Evolutionary conservation across 306 rosid genomes (phyloP), one percentile per base, ranked within the genome.

Genomic region (Glycine soja): DNA sequence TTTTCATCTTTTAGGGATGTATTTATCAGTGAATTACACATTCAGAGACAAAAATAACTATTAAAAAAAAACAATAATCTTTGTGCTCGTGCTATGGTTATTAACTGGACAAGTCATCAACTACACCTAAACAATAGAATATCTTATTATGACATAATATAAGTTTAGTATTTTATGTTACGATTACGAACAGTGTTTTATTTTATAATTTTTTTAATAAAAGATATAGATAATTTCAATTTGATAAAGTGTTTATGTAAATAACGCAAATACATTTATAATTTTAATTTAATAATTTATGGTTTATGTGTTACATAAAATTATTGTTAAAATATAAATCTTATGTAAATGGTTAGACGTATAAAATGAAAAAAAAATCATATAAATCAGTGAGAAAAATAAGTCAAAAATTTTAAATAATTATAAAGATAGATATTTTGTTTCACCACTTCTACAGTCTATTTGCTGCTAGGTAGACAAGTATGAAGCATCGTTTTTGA

Each of bases 51-150:
- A n/a, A n/a, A n/a, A n/a, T n/a, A n/a, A n/a, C n/a, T n/a, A n/a
- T n/a, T n/a, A n/a, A n/a, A n/a, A 2, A n/a, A 24, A 24, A 43
- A 18, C 7, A 69, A 3, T 32, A 34, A 11, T 16, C 59, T 74
- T 75, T 46, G 70, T 78, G 30, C 3, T 19, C 8, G 4, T 62
- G 79, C 57, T 73, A 58, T 84, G 94, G 88, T 79, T 77, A 82
- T 79, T 34, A 62, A 18, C n/a, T 32, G 0, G 18, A 32, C 70
- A 64, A 64, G 48, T 64, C 70, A 64, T 64, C 45, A 62, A 4
- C 69, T 32, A 32, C 67, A 11, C 67, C 10, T 4, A 64, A 0
- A 36, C 70, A 57, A 16, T 2, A 57, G 46, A 42, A 42, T 42
- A 42, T 42, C 9, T 42, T 42, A 42, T 6, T 42, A 42, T 42